Evolutionary conservation across 2,329 filamentous ascomycete species (phyloP).

Genomic region (Geoglossum cookeanum): DNA sequence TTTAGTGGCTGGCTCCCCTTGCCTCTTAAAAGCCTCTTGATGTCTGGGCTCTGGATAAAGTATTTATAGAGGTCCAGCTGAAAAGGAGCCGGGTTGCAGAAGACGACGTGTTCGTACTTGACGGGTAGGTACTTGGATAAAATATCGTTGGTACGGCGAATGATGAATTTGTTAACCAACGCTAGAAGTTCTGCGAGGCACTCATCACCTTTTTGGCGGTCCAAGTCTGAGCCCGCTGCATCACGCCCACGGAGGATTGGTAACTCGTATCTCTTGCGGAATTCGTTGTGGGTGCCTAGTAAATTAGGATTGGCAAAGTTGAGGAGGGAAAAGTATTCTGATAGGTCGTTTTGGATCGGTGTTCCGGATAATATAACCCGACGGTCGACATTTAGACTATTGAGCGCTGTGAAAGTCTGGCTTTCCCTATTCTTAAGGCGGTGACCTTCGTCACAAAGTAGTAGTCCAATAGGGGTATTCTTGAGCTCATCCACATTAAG

Average conservation of each 20-base stretch:
- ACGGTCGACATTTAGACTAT: constrained; percentile 72
- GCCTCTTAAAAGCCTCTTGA: constrained; percentile 74
- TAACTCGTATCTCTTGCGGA: constrained; percentile 83
- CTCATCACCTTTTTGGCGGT: constrained; percentile 67
- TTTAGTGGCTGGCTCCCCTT: constrained; percentile 94
- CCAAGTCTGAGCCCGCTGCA: constrained; percentile 67
- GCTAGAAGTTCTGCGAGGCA: constrained; percentile 61
- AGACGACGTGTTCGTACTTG: constrained; percentile 98
- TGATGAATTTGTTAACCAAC: constrained; percentile 96
- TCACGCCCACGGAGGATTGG: constrained; percentile 85
- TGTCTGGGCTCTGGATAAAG: constrained; percentile 89
- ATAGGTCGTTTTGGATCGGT: constrained; percentile 95
- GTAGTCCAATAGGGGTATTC: constrained; percentile 72
- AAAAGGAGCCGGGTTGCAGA: constrained; percentile 86
- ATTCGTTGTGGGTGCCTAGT: constrained; percentile 73
- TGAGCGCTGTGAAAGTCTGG: constrained; percentile 82
- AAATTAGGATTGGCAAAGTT: constrained; percentile 93
- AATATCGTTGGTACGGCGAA: constrained; percentile 92
- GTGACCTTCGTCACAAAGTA: constrained; percentile 94
- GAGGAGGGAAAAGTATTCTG: constrained; percentile 88
- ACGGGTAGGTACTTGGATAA: constrained; percentile 92
- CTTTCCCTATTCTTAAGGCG: constrained; percentile 93
- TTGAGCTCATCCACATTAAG: constrained; percentile 81
- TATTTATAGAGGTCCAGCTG: constrained; percentile 90
- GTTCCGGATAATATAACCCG: constrained; percentile 92